phyloP scores from a whole-genome alignment of 2,329 filamentous ascomycete genomes.

The Chrysosphaeria jannelii region DNA sequence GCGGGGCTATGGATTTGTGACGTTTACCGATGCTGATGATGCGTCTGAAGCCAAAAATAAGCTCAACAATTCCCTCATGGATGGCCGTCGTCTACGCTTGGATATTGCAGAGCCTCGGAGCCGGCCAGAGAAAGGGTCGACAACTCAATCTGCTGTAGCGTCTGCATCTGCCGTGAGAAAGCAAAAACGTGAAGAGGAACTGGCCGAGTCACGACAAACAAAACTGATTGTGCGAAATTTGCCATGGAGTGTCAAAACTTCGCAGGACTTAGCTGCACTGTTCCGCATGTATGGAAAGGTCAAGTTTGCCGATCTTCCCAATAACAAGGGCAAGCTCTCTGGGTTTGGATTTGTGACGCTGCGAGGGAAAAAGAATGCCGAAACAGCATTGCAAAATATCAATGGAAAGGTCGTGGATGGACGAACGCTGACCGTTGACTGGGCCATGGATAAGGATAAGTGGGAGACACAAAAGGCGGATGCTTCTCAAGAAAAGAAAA shows the following conservation, averaged over 20 bases:
- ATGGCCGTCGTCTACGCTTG: constrained; percentile 56
- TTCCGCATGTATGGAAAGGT: constrained; percentile 82
- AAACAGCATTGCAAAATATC: constrained; percentile 54
- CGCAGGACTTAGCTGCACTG: constrained; percentile 47
- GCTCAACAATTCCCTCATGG: constrained; percentile 46
- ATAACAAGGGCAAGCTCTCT: constrained; percentile 41
- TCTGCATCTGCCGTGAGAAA: constrained; percentile 11
- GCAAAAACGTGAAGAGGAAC: constrained; percentile 24
- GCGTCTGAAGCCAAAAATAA: constrained; percentile 53
- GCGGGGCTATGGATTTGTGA: constrained; percentile 87
- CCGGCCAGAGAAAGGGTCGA: constrained; percentile 22
- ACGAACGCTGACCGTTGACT: constrained; percentile 72
- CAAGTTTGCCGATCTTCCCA: constrained; percentile 61
- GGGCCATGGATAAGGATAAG: constrained; percentile 72
- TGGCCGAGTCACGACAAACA: constrained; percentile 27
- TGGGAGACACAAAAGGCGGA: constrained; percentile 32
- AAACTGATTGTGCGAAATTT: constrained; percentile 78
- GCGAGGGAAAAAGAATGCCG: constrained; percentile 65
- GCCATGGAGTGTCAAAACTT: constrained; percentile 79
- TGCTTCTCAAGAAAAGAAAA: constrained; percentile 9
- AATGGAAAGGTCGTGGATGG: constrained; percentile 84
- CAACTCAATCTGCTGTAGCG: constrained; percentile 8
- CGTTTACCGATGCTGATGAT: constrained; percentile 81
- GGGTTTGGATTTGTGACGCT: constrained; percentile 88
- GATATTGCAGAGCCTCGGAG: constrained; percentile 72